These are phyloP conservation scores for Annulohypoxylon stygium DNA, from an alignment of 495 filamentous ascomycete species.

Conservation along the genomic window DNA sequence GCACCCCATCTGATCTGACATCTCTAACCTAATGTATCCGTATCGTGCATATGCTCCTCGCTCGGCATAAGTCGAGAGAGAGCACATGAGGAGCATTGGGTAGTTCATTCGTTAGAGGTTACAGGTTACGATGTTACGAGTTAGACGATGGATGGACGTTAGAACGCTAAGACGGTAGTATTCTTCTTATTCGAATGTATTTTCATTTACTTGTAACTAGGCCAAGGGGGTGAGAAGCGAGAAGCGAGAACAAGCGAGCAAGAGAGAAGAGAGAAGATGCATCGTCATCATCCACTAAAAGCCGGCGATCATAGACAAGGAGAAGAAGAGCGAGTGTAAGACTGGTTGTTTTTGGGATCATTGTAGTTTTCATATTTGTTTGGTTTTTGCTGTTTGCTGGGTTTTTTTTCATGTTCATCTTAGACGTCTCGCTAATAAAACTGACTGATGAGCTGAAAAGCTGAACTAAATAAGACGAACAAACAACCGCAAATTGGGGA, in stretches of 20 bases:
- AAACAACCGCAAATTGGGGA: slow-evolving; percentile 38
- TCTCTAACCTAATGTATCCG: slow-evolving; percentile 45
- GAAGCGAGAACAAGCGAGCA: slow-evolving; percentile 4
- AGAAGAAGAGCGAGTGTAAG: slow-evolving; percentile 3
- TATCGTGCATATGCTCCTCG: slow-evolving; percentile 50
- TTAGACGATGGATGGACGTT: background rate
- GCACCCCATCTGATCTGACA: slow-evolving; percentile 47
- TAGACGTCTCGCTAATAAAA: slow-evolving; percentile 47
- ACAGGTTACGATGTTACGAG: background rate
- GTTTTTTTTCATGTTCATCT: slow-evolving; percentile 42
- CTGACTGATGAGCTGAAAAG: slow-evolving; percentile 33
- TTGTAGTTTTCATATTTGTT: slow-evolving; percentile 38
- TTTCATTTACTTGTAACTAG: slow-evolving; percentile 30
- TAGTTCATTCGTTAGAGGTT: slow-evolving; percentile 26
- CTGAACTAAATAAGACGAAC: slow-evolving; percentile 41
- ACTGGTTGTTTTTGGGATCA: slow-evolving; percentile 31
- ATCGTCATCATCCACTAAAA: slow-evolving; percentile 2
- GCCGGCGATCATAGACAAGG: background rate
- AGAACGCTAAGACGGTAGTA: slow-evolving; percentile 2
- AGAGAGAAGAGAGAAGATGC: background rate
- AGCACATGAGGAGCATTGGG: slow-evolving; percentile 25
- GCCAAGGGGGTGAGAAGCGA: slow-evolving; percentile 1
- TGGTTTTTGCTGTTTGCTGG: slow-evolving; percentile 41
- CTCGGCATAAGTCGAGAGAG: slow-evolving; percentile 38
- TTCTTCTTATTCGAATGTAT: slow-evolving; percentile 38